Percentiles rank a stretch among this genome's conserved stretches.
Evolutionary conservation across 2,329 filamentous ascomycete genomes (phyloP).

Genomic region (Cercospora sp.): DNA sequence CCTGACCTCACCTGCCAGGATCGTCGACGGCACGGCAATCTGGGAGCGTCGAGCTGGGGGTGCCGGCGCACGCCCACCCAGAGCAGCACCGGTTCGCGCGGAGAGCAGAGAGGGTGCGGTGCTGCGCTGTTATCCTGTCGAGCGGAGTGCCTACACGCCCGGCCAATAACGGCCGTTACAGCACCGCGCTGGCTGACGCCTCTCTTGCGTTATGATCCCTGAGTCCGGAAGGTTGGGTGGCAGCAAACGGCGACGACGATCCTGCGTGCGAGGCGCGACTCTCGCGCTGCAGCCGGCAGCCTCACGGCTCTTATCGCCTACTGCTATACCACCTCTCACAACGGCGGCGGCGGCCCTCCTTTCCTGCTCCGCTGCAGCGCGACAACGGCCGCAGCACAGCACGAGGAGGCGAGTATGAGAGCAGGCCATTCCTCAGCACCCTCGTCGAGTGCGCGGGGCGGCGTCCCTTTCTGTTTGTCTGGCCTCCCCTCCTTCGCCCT

Average conservation of each 20-base stretch:
- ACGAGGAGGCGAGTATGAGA: conserved; percentile 3
- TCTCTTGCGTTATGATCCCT: conserved; percentile 33
- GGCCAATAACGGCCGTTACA: conserved; percentile 20
- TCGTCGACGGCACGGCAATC: conserved; percentile 9
- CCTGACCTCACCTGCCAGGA: conserved; percentile 1
- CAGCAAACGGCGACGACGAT: conserved; percentile 29
- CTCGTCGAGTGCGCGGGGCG: conserved; percentile 1
- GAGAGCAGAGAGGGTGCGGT: neutral
- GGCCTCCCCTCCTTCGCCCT: neutral
- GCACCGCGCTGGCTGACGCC: conserved; percentile 22
- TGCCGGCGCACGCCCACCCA: neutral
- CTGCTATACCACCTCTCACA: conserved; percentile 5
- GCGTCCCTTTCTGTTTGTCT: neutral
- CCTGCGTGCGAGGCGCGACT: conserved; percentile 6
- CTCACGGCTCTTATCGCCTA: conserved; percentile 7
- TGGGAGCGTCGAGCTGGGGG: neutral
- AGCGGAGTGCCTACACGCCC: neutral
- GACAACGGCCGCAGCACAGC: neutral
- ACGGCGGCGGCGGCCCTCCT: conserved; percentile 2
- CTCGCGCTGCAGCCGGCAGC: neutral
- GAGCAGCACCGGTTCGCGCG: neutral
- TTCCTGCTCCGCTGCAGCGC: neutral
- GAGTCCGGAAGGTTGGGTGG: conserved; percentile 26
- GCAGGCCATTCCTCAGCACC: neutral
- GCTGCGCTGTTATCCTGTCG: neutral